A percentile compares a stretch with the other conserved stretches of the same genome.
Conservation (phyloP, 352 stramenopile species). For the Stephanocyclus meneghinianus region DNA sequence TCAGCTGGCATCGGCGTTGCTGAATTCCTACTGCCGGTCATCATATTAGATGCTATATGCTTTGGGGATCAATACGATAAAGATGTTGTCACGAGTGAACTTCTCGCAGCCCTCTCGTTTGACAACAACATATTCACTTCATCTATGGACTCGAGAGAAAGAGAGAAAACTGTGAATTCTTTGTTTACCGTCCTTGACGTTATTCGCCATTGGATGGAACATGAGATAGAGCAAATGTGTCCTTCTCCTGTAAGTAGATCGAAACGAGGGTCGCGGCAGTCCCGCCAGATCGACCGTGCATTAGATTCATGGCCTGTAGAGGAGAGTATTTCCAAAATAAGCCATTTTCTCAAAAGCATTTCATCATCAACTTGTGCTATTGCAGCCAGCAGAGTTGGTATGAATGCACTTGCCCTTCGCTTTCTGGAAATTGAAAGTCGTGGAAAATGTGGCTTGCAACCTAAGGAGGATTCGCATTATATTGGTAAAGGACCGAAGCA, state of each 20-base stretch:
- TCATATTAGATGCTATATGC: constrained; percentile 81
- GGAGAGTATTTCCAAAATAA: constrained; percentile 68
- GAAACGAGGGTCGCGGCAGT: constrained; percentile 23
- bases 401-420: constrained; percentile 73
- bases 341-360: constrained; percentile 64
- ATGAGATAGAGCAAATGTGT: constrained; percentile 63
- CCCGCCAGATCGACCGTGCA: not conserved
- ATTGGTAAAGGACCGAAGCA: constrained; percentile 26
- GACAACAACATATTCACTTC: constrained; percentile 20
- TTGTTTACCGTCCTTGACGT: constrained; percentile 78
- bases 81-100: constrained; percentile 70
- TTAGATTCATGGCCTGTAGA: constrained; percentile 60
- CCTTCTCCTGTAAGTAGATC: constrained; percentile 36
- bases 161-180: constrained; percentile 68
- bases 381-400: constrained; percentile 73
- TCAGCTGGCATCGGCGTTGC: constrained; percentile 62
- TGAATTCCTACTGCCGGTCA: constrained; percentile 81
- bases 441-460: constrained; percentile 14
- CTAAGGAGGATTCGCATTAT: not conserved
- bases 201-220: constrained; percentile 71
- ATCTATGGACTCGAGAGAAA: constrained; percentile 59
- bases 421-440: constrained; percentile 78
- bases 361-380: constrained; percentile 64
- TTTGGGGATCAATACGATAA: constrained; percentile 74
- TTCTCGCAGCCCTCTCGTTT: constrained; percentile 55